These are phyloP conservation scores for Rhynchosporium secalis DNA, from an alignment of 2,329 filamentous ascomycete genomes.

Conservation along the genomic window DNA sequence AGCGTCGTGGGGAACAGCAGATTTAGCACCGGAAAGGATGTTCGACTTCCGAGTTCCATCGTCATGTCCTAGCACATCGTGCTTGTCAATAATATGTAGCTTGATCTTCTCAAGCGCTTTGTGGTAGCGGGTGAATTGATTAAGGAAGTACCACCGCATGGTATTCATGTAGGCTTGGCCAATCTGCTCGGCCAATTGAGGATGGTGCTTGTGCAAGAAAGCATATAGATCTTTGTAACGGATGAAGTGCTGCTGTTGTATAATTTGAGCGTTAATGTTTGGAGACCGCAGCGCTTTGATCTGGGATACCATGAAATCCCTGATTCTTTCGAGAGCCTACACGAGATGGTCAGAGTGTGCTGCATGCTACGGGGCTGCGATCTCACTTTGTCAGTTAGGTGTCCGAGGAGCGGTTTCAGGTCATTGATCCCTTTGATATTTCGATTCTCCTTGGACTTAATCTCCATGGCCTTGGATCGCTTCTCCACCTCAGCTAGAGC, in stretches of 20 bases:
- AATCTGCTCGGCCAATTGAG: slow-evolving; percentile 84
- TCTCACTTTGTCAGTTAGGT: slow-evolving; percentile 75
- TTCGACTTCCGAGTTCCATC: slow-evolving; percentile 65
- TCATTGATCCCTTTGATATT: slow-evolving; percentile 78
- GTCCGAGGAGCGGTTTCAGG: slow-evolving; percentile 79
- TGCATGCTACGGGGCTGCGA: not conserved
- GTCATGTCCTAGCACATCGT: slow-evolving; percentile 80
- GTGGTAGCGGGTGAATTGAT: slow-evolving; percentile 86
- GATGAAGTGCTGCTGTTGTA: slow-evolving; percentile 90
- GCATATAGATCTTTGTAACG: slow-evolving; percentile 84
- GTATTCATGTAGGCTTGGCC: slow-evolving; percentile 94
- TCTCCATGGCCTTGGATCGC: slow-evolving; percentile 70
- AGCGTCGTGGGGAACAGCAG: slow-evolving; percentile 70
- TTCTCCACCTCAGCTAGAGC: slow-evolving; percentile 82
- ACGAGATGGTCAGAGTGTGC: slow-evolving; percentile 24
- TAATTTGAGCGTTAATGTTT: slow-evolving; percentile 94
- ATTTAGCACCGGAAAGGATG: slow-evolving; percentile 53
- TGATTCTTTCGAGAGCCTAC: slow-evolving; percentile 85
- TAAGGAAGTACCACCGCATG: slow-evolving; percentile 97
- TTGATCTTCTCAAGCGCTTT: slow-evolving; percentile 82
- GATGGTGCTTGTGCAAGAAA: slow-evolving; percentile 81
- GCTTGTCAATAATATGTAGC: slow-evolving; percentile 77
- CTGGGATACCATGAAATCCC: slow-evolving; percentile 91
- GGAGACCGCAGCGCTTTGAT: slow-evolving; percentile 93
- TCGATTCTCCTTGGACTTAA: slow-evolving; percentile 59